Conservation (phyloP, 257 asterid species). For the Galeopsis tetrahit region DNA sequence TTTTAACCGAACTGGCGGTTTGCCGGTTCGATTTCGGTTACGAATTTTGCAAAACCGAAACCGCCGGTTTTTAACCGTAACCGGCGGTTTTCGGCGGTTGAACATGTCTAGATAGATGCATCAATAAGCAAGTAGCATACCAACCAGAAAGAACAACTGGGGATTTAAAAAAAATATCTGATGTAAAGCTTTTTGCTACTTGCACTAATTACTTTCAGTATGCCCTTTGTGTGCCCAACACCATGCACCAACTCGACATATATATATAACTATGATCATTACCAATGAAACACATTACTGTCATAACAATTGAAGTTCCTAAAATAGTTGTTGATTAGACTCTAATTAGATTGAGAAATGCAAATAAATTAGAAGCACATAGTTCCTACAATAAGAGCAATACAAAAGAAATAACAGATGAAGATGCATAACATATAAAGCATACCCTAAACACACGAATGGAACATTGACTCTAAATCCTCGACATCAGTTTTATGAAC, state of each 20-base stretch:
- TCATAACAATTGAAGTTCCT: constrained; percentile 91
- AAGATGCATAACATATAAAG: constrained; percentile 18
- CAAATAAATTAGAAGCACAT: constrained; percentile 8
- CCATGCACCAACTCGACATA: constrained; percentile 81
- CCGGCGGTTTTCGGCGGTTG: too few species aligned
- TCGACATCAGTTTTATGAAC: constrained; percentile 98
- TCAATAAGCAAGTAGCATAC: constrained; percentile 9
- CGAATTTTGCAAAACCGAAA: too few species aligned
- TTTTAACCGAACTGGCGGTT: too few species aligned
- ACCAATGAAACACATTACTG: constrained; percentile 87
- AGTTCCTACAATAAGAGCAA: background rate
- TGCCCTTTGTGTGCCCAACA: constrained; percentile 92
- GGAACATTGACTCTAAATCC: constrained; percentile 98
- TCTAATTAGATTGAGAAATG: constrained; percentile 21
- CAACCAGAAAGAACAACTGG: constrained; percentile 17
- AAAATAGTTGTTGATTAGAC: constrained; percentile 31
- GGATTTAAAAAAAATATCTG: constrained; percentile 7
- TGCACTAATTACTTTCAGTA: constrained; percentile 89
- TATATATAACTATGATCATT: constrained; percentile 83
- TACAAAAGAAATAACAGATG: constrained; percentile 6
- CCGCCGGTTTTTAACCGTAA: too few species aligned
- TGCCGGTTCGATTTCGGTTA: too few species aligned
- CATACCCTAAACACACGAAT: constrained; percentile 97
- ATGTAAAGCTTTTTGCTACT: constrained; percentile 41
- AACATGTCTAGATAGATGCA: constrained; percentile 9